Evolutionary conservation across 1,284 basidiomycete species (phyloP), one percentile per base, ranked within the genome.

Genomic region (Cerioporus squamosus): DNA sequence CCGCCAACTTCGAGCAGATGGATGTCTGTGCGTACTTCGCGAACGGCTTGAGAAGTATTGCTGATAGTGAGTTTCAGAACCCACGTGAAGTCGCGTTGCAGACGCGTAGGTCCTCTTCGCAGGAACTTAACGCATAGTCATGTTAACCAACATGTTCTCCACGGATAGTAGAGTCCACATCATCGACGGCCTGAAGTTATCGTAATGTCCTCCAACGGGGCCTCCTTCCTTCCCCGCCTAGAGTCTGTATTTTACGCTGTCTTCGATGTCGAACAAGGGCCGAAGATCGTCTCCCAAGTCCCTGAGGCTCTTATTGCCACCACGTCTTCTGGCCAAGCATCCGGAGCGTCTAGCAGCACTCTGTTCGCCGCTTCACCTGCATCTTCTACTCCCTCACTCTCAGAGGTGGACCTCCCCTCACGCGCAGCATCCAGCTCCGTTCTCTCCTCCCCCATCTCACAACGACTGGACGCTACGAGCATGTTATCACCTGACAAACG

Each of bases 261-360:
- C 14, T 97, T 97, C 70, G 93, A 97, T 73, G 81, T 88, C 45
- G 79, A 79, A 8, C 84, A 90, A 64, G 95, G 94, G 0, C 91
- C 93, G 15, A 92, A 92, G 72, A 90, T 97, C 53, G 84, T 94
- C 22, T 92, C 89, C 67, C 94, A 96, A 72, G 93, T 97, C 7
- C 94, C 94, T 0, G 95, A 97, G 72, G 92, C 88, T 36, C 83
- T 92, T 42, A 92, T 96, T 61, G 78, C 82, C 8, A 63, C 63
- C n/a, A 57, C 63, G 0, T 45, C 62, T 0, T 62, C 65, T 58
- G 65, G 55, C 4, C 55, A 59, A 31, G 33, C 59, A 14, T 60
- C 64, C 3, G 59, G 63, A 9, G 48, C 61, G 1, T 55, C 68
- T 2, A 63, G 59, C n/a, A 66, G 47, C 24, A 62, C 64, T 29